Evolutionary conservation across 139 green algal species (phyloP), one percentile per base, ranked within the genome.

Genomic region (Pycnococcus provasolii): DNA sequence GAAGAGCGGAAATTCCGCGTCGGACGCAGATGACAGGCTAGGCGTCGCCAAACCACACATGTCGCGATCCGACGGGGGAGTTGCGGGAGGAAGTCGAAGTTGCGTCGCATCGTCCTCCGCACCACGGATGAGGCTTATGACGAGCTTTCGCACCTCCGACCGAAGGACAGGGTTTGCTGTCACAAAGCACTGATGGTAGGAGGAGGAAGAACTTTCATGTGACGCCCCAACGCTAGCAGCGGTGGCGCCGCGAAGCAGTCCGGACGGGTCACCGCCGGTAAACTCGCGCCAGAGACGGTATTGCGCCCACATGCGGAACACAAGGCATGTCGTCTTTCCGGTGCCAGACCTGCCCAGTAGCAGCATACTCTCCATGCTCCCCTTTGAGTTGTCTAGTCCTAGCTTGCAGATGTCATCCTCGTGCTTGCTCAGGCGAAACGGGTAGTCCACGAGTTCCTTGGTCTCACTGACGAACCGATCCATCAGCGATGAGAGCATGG

Each of bases 291-390:
- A 62, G 1, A 52, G 37, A 64, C 83, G 75, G 77, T 80, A 90
- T 47, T 51, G 73, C 43, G 62, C 73, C 71, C 79, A 90, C 66
- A 90, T 79, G 43, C 81, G 73, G 75, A 79, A 89, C 43, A 88
- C 73, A n/a, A 72, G 66, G 55, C 81, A 80, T 1, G 81, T 88
- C 71, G 85, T 90, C 73, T 91, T 91, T 70, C 85, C 86, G 43
- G 85, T 90, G 66, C 85, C 85, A 44, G 66, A 81, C 43, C 85
- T 73, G 3, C 85, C 85, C 47, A 90, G 73, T 57, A 91, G 79
- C 53, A 90, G 80, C 62, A 89, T 85, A 42, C 58, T 76, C 40
- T 62, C 65, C 3, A 78, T 81, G 2, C 79, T 77, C 7, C 13
- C 60, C 37, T 26, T 63, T 26, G 11, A 13, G 9, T 9, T 26